A percentile compares a stretch with the other conserved stretches of the same genome.
Evolutionary conservation across 2,329 filamentous ascomycete species (phyloP).

Genomic region (Hypoxylon sp.): DNA sequence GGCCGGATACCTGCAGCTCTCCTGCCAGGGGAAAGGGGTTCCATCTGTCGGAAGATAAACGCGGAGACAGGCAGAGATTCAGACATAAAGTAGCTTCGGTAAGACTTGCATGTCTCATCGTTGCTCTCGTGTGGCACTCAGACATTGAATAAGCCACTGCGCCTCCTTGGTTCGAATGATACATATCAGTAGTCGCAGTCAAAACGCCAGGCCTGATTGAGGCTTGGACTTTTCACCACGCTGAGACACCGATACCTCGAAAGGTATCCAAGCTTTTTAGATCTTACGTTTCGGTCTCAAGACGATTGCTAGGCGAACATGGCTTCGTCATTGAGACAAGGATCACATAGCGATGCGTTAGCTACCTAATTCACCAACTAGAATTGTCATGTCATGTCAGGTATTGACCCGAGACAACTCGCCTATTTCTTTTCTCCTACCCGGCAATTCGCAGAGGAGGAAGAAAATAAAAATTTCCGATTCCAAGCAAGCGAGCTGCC

Average conservation of each 20-base stretch:
- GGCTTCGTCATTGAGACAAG: conserved; percentile 28
- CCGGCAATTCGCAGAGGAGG: conserved; percentile 32
- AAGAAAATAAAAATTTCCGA: conserved; percentile 36
- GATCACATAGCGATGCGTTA: conserved; percentile 21
- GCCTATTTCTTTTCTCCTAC: conserved; percentile 48
- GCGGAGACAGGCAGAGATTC: conserved; percentile 31
- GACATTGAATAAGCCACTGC: conserved; percentile 29
- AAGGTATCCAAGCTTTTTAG: conserved; percentile 9
- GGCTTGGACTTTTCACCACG: conserved; percentile 12
- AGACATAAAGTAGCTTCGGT: conserved; percentile 34
- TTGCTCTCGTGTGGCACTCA: conserved; percentile 31
- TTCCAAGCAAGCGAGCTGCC: conserved; percentile 38
- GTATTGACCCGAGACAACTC: conserved; percentile 52
- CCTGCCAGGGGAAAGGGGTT: conserved; percentile 25
- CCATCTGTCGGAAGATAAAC: conserved; percentile 44
- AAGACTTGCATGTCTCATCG: conserved; percentile 44
- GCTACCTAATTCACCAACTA: conserved; percentile 3
- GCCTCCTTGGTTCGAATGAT: conserved; percentile 34
- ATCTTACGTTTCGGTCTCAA: conserved; percentile 6
- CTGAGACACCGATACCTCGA: conserved; percentile 17
- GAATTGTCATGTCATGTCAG: conserved; percentile 44
- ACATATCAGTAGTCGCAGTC: conserved; percentile 23
- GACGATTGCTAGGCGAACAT: conserved; percentile 14
- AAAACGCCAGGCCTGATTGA: conserved; percentile 21
- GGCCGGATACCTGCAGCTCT: conserved; percentile 36